Conservation (phyloP, 2,329 filamentous ascomycete species). For the Talaromyces atroroseus region DNA sequence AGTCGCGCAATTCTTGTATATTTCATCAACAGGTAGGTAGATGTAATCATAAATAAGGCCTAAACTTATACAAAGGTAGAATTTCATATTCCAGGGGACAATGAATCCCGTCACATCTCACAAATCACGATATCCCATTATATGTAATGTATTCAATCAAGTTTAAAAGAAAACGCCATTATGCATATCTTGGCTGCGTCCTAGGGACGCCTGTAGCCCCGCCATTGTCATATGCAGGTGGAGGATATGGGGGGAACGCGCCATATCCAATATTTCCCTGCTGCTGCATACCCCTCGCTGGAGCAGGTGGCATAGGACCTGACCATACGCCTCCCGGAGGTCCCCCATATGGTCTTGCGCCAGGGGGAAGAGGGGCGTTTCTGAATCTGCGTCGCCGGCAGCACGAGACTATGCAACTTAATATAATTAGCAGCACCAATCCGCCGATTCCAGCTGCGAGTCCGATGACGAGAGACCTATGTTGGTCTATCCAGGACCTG, state of each 20-base stretch:
- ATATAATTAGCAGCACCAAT: constrained; percentile 63
- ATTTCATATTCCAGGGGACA: not conserved
- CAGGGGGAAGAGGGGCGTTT: not conserved
- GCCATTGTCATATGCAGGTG: constrained; percentile 3
- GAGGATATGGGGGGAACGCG: constrained; percentile 7
- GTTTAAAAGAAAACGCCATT: not conserved
- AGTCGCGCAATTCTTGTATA: not conserved
- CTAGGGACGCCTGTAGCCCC: not conserved
- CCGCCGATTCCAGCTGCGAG: constrained; percentile 66
- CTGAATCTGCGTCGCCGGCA: constrained; percentile 38
- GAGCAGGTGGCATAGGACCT: constrained; percentile 12
- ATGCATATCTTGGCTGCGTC: constrained; percentile 12
- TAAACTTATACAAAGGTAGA: not conserved
- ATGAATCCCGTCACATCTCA: not conserved
- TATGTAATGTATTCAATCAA: not conserved
- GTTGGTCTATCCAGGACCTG: constrained; percentile 65
- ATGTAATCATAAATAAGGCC: not conserved
- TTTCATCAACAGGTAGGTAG: not conserved
- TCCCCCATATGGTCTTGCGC: not conserved
- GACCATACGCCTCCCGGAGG: constrained; percentile 3
- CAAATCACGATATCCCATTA: not conserved
- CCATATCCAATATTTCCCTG: constrained; percentile 3
- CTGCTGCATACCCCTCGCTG: constrained; percentile 8
- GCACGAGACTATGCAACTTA: constrained; percentile 60
- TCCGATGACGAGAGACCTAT: constrained; percentile 79